These are phyloP conservation scores for Nemania sp. DNA, from an alignment of 2,329 filamentous ascomycete genomes.

Conservation along the genomic window DNA sequence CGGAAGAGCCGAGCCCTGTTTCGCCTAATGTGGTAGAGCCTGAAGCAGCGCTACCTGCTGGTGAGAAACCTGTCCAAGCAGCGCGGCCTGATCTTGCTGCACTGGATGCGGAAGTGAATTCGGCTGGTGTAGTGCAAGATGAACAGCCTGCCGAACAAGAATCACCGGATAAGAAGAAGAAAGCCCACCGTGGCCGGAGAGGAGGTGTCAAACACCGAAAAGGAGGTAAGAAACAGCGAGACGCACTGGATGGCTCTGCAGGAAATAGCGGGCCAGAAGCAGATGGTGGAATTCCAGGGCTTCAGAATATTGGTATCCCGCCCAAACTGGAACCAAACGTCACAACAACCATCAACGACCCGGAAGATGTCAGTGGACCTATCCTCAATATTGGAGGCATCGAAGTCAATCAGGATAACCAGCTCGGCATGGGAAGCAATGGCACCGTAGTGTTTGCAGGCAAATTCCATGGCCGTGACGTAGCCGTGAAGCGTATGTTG, in stretches of 20 bases:
- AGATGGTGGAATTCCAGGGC: slow-evolving; percentile 68
- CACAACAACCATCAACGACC: slow-evolving; percentile 67
- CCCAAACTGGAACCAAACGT: slow-evolving; percentile 71
- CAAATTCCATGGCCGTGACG: slow-evolving; percentile 91
- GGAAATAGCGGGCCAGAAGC: slow-evolving; percentile 56
- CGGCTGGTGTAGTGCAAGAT: slow-evolving; percentile 36
- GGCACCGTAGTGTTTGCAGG: slow-evolving; percentile 97
- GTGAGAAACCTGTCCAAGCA: slow-evolving; percentile 33
- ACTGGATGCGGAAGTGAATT: slow-evolving; percentile 37
- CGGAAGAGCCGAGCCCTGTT: slow-evolving; percentile 12
- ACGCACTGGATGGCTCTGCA: slow-evolving; percentile 62
- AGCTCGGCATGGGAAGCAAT: slow-evolving; percentile 85
- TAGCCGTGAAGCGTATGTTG: slow-evolving; percentile 96
- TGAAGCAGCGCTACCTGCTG: background rate
- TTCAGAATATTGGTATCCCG: slow-evolving; percentile 68
- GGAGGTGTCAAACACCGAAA: slow-evolving; percentile 77
- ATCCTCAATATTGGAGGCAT: slow-evolving; percentile 73
- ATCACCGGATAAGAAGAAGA: slow-evolving; percentile 69
- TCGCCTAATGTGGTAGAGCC: background rate
- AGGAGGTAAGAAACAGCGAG: slow-evolving; percentile 66
- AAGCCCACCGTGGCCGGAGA: slow-evolving; percentile 76
- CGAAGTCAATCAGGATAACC: slow-evolving; percentile 72
- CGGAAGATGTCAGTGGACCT: slow-evolving; percentile 70
- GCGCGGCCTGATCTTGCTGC: slow-evolving; percentile 36
- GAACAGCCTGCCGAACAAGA: slow-evolving; percentile 47